Percentiles rank a stretch among this genome's conserved stretches.
Conservation (phyloP, 306 rosid species). For the Inga laurina region DNA sequence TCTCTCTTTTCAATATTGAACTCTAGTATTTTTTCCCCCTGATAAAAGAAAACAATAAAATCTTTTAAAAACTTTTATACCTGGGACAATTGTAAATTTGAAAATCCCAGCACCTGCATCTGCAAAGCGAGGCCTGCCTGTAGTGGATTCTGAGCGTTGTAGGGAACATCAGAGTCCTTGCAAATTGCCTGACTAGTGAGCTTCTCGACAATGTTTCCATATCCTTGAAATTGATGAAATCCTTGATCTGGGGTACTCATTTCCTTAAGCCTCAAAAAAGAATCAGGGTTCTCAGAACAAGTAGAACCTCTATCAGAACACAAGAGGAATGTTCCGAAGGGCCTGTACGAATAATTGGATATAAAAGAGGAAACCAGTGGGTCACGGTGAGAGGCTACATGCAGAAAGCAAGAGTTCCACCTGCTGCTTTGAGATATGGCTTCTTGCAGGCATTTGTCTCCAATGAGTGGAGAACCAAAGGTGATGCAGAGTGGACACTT, state of each 20-base stretch:
- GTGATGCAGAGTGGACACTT: constrained; percentile 73
- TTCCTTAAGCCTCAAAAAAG: constrained; percentile 27
- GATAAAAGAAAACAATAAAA: neutral
- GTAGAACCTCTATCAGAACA: constrained; percentile 45
- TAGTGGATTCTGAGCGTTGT: constrained; percentile 21
- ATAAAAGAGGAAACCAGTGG: constrained; percentile 41
- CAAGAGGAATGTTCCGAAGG: constrained; percentile 72
- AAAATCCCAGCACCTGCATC: constrained; percentile 44
- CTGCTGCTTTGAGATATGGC: constrained; percentile 44
- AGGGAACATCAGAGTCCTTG: neutral
- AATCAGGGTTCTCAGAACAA: constrained; percentile 51
- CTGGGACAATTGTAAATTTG: constrained; percentile 16
- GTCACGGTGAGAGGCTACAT: constrained; percentile 53
- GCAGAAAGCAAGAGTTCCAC: constrained; percentile 79
- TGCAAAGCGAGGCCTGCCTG: constrained; percentile 43
- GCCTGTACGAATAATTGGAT: constrained; percentile 25
- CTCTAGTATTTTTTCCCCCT: neutral
- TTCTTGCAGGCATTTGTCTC: constrained; percentile 43
- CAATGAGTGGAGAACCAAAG: constrained; percentile 70
- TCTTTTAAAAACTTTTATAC: constrained; percentile 14
- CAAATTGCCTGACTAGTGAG: constrained; percentile 32
- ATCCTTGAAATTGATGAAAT: constrained; percentile 1
- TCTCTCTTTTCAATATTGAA: too few species aligned
- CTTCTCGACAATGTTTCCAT: constrained; percentile 36
- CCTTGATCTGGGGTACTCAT: constrained; percentile 25